phyloP scores from a whole-genome alignment of 148 eudicot species.

The Diospyros lotus region DNA sequence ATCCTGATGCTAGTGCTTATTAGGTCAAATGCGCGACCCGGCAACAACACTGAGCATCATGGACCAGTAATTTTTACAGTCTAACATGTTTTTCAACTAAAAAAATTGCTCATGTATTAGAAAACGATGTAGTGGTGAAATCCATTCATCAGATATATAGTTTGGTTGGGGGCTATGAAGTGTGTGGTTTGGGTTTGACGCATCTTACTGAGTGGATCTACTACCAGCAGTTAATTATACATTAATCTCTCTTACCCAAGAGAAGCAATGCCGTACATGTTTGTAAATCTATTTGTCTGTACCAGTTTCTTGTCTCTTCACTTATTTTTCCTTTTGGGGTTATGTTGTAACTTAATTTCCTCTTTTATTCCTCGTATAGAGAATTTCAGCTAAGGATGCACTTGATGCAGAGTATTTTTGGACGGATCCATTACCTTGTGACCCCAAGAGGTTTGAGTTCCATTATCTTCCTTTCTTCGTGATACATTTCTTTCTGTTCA shows the following conservation, averaged over 20 bases:
- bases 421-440: constrained; percentile 90
- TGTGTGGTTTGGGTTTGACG: neutral
- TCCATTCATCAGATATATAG: neutral
- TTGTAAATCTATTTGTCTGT: neutral
- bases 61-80: neutral
- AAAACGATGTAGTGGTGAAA: neutral
- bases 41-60: neutral
- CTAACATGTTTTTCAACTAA: neutral
- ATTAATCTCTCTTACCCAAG: neutral
- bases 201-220: neutral
- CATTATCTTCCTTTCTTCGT: constrained; percentile 7
- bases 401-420: constrained; percentile 96
- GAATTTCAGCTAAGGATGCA: constrained; percentile 83
- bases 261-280: neutral
- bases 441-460: constrained; percentile 67
- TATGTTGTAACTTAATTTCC: neutral
- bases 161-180: neutral
- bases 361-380: constrained; percentile 31
- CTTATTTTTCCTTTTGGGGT: constrained; percentile 1
- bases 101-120: neutral
- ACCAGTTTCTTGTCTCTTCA: neutral
- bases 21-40: neutral
- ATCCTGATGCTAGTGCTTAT: neutral
- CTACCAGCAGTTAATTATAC: neutral
- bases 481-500: neutral